A percentile compares a stretch with the other conserved stretches of the same genome.
These are phyloP conservation scores for Arthrocladium fulminans DNA, from an alignment of 2,329 filamentous ascomycete genomes.

Conservation along the genomic window DNA sequence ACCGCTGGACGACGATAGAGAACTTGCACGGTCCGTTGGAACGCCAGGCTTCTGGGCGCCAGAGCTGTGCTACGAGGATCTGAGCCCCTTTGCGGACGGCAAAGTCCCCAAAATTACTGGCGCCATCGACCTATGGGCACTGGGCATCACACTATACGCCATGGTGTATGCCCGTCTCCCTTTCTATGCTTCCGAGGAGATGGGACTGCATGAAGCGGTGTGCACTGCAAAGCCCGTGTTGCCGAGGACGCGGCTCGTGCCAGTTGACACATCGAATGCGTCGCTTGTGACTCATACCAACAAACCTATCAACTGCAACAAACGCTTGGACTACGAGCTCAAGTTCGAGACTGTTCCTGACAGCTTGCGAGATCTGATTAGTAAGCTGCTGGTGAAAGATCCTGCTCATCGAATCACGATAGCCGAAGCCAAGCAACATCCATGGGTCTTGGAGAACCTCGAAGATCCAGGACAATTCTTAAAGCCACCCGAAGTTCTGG, in stretches of 20 bases:
- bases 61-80: slow-evolving; percentile 84
- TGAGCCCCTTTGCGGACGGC: slow-evolving; percentile 38
- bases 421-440: slow-evolving; percentile 85
- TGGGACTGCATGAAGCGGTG: slow-evolving; percentile 82
- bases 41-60: slow-evolving; percentile 97
- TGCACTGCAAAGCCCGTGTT: slow-evolving; percentile 90
- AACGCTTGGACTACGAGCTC: slow-evolving; percentile 67
- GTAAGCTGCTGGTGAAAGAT: slow-evolving; percentile 76
- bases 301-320: slow-evolving; percentile 49
- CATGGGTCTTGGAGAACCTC: slow-evolving; percentile 77
- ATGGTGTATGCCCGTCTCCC: slow-evolving; percentile 89
- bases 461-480: slow-evolving; percentile 68
- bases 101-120: slow-evolving; percentile 73
- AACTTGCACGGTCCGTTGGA: slow-evolving; percentile 95
- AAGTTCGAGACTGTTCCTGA: slow-evolving; percentile 80
- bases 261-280: slow-evolving; percentile 43
- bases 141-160: slow-evolving; percentile 92
- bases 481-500: slow-evolving; percentile 83
- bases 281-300: slow-evolving; percentile 9
- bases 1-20: slow-evolving; percentile 84
- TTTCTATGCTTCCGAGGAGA: slow-evolving; percentile 59
- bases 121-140: slow-evolving; percentile 93
- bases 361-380: slow-evolving; percentile 67
- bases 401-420: slow-evolving; percentile 80
- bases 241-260: slow-evolving; percentile 69